phyloP scores from a whole-genome alignment of 768 basidiomycete genomes.

The Amanita pseudoporphyria region DNA sequence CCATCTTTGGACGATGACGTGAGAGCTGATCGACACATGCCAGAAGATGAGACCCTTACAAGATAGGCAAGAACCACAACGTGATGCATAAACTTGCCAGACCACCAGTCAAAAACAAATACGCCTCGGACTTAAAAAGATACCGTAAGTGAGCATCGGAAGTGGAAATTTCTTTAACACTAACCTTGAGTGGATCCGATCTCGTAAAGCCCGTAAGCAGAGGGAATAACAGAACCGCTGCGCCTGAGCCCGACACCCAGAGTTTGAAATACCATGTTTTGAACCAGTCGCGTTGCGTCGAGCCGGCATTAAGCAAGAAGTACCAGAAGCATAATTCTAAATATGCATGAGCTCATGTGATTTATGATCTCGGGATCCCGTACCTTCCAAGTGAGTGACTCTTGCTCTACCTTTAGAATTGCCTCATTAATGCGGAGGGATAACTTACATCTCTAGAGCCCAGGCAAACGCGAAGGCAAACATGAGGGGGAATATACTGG shows the following conservation, averaged over 20 bases:
- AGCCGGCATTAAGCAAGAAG: conserved; percentile 62
- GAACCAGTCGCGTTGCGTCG: conserved; percentile 69
- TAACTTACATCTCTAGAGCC: conserved; percentile 64
- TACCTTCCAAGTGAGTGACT: conserved; percentile 76
- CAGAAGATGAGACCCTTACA: conserved; percentile 31
- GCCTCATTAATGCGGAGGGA: neutral
- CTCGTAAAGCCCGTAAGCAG: conserved; percentile 58
- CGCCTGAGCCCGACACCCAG: conserved; percentile 57
- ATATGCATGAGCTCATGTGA: neutral
- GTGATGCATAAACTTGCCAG: conserved; percentile 63
- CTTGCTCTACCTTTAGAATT: conserved; percentile 22
- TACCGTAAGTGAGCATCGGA: conserved; percentile 6
- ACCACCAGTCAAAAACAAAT: conserved; percentile 59
- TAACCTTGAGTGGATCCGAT: conserved; percentile 46
- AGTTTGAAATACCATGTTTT: conserved; percentile 61
- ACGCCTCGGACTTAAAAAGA: conserved; percentile 51
- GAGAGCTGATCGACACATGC: conserved; percentile 1
- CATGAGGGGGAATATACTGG: conserved; percentile 55
- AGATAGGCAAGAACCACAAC: conserved; percentile 61
- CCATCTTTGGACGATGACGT: conserved; percentile 30
- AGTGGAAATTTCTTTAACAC: conserved; percentile 10
- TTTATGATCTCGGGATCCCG: neutral
- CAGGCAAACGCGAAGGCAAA: conserved; percentile 58
- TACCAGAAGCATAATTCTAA: conserved; percentile 84
- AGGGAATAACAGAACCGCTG: conserved; percentile 61